Conservation (phyloP, 2,329 filamentous ascomycete species). For the Chaetomium sp. region DNA sequence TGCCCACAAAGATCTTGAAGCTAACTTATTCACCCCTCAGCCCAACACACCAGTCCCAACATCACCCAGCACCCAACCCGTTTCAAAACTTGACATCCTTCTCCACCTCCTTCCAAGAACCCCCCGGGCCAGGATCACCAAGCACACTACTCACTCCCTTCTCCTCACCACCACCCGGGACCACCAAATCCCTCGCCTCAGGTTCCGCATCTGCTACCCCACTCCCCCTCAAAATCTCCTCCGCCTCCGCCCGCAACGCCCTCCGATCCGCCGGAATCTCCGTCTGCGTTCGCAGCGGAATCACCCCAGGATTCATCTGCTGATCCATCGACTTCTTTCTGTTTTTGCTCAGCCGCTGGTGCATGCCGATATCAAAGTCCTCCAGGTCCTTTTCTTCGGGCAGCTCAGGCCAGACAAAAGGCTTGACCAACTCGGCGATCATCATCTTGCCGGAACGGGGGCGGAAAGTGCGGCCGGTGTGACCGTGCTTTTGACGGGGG, state of each 20-base stretch:
- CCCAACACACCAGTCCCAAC: too few relatives aligned
- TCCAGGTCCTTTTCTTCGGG: constrained; percentile 56
- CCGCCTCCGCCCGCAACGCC: constrained; percentile 52
- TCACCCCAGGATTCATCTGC: constrained; percentile 30
- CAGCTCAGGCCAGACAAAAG: constrained; percentile 79
- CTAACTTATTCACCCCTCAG: background rate
- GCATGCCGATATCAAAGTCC: constrained; percentile 59
- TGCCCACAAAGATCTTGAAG: background rate
- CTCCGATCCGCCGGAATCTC: constrained; percentile 32
- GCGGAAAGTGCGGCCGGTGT: constrained; percentile 55
- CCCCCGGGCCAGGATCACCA: too few relatives aligned
- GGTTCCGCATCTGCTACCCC: constrained; percentile 15
- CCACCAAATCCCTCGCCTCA: constrained; percentile 3
- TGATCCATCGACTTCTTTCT: constrained; percentile 35
- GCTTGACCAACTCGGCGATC: constrained; percentile 81
- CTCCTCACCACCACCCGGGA: too few relatives aligned
- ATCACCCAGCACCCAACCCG: background rate
- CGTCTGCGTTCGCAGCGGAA: constrained; percentile 23
- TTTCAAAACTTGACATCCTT: constrained; percentile 18
- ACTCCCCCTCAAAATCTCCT: constrained; percentile 31
- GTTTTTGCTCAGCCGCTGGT: constrained; percentile 45
- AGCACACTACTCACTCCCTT: too few relatives aligned
- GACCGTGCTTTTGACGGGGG: constrained; percentile 33
- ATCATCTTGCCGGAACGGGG: constrained; percentile 78
- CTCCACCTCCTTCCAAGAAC: constrained; percentile 21